These are phyloP conservation scores for Castanospermum australe DNA, from an alignment of 306 rosid genomes.

Conservation along the genomic window DNA sequence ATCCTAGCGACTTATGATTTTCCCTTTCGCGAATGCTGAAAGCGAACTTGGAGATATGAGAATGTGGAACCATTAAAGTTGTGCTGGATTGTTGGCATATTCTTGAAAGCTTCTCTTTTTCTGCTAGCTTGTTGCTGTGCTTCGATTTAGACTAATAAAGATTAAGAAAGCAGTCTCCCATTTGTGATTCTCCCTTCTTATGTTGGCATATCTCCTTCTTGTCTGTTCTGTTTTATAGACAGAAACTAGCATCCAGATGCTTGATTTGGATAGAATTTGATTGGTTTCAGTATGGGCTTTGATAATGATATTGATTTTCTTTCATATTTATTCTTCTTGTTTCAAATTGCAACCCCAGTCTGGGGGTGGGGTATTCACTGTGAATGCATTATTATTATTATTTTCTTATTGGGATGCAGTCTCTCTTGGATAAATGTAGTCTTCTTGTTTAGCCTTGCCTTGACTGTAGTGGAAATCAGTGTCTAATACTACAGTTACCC, in stretches of 20 bases:
- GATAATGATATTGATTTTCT: conserved; percentile 2
- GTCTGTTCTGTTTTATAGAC: not conserved
- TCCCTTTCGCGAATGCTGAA: not conserved
- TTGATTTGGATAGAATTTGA: not conserved
- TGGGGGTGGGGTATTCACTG: not conserved
- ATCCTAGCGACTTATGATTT: not conserved
- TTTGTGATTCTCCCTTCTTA: not conserved
- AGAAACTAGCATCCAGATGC: conserved; percentile 8
- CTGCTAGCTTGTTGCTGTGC: not conserved
- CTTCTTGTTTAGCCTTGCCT: not conserved
- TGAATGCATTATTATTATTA: not conserved
- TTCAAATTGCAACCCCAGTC: not conserved
- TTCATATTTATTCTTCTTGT: not conserved
- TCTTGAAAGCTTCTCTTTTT: not conserved
- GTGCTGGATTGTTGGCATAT: not conserved
- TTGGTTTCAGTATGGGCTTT: not conserved
- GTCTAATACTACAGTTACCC: not conserved
- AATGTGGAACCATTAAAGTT: not conserved
- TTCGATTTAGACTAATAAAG: conserved; percentile 6
- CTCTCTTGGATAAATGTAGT: conserved; percentile 1
- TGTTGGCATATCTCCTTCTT: not conserved
- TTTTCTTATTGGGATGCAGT: not conserved
- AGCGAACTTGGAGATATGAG: not conserved
- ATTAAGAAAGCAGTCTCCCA: not conserved
- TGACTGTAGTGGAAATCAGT: conserved; percentile 4